Percentiles rank a stretch among this genome's conserved stretches.
These are phyloP conservation scores for Penicillium antarcticum DNA, from an alignment of 495 filamentous ascomycete genomes.

Conservation along the genomic window DNA sequence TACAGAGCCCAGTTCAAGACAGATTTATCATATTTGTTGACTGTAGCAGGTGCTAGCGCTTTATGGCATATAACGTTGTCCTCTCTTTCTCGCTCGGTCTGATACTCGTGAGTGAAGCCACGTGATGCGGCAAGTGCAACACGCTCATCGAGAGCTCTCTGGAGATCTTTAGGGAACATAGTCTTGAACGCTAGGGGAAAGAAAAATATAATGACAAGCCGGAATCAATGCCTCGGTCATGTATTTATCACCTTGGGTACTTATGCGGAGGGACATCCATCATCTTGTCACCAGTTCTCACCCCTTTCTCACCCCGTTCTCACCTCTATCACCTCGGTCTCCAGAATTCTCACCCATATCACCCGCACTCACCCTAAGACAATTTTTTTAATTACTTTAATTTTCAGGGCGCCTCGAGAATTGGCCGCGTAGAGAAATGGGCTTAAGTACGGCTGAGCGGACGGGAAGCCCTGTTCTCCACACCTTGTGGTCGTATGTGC, in stretches of 20 bases:
- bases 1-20: conserved; percentile 12
- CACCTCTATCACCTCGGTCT: conserved; percentile 3
- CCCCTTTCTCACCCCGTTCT: conserved; percentile 11
- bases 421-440: conserved; percentile 4
- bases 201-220: not conserved
- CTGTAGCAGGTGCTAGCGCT: conserved; percentile 16
- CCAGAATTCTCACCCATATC: conserved; percentile 9
- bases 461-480: conserved; percentile 20
- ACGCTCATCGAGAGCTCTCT: conserved; percentile 9
- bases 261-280: not conserved
- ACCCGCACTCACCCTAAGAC: conserved; percentile 10
- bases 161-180: conserved; percentile 4
- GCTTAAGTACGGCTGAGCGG: conserved; percentile 19
- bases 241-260: not conserved
- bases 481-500: conserved; percentile 17
- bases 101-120: conserved; percentile 18
- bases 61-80: conserved; percentile 12
- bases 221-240: not conserved
- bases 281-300: not conserved
- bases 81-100: conserved; percentile 12
- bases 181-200: not conserved
- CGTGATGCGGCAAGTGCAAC: conserved; percentile 16
- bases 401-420: conserved; percentile 12
- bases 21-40: conserved; percentile 16
- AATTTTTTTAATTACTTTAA: too few species aligned